Evolutionary conservation across 1,139 yeast genomes (phyloP).

Genomic region (Blastobotrys capitulatus): DNA sequence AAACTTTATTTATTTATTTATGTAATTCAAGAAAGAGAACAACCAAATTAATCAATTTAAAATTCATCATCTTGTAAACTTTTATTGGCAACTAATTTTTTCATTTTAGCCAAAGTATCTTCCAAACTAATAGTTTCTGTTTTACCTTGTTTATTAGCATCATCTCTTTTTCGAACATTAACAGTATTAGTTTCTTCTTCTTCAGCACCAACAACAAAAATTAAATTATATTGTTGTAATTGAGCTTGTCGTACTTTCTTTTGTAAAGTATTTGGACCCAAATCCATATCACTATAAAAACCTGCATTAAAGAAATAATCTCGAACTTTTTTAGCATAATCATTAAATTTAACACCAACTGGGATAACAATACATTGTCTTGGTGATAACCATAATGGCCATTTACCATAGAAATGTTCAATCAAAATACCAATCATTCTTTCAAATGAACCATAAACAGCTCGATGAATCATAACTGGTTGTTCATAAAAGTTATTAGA

Average conservation of each 20-base stretch:
- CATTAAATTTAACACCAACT: slow-evolving; percentile 87
- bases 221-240: slow-evolving; percentile 84
- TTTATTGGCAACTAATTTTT: slow-evolving; percentile 27
- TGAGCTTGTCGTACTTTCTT: slow-evolving; percentile 97
- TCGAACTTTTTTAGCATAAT: slow-evolving; percentile 77
- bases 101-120: slow-evolving; percentile 62
- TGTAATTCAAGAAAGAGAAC: not conserved
- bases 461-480: slow-evolving; percentile 99
- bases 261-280: slow-evolving; percentile 89
- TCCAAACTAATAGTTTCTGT: slow-evolving; percentile 72
- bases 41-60: slow-evolving; percentile 7
- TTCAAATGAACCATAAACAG: slow-evolving; percentile 94
- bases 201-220: slow-evolving; percentile 93
- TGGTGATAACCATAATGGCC: slow-evolving; percentile 99
- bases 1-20: not conserved
- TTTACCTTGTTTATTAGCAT: slow-evolving; percentile 79
- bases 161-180: slow-evolving; percentile 91
- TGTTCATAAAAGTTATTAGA: slow-evolving; percentile 33
- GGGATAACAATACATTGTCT: slow-evolving; percentile 94
- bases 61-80: slow-evolving; percentile 21
- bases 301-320: slow-evolving; percentile 61
- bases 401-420: slow-evolving; percentile 95
- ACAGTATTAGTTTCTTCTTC: slow-evolving; percentile 76
- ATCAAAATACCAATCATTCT: slow-evolving; percentile 97
- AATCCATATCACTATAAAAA: slow-evolving; percentile 87